Percentiles rank a stretch among this genome's conserved stretches.
Conservation (phyloP, 129 eudicot species). For the sunflower (Helianthus annuus) region HanXRQr2.0-SUNRISE NC_035438.2:3765469-3765968, state of each 20-base stretch:
- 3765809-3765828: conserved; percentile 93
- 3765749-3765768: conserved; percentile 86
- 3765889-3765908: not conserved
- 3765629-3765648: conserved; percentile 78
- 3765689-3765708: conserved; percentile 81
- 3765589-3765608: conserved; percentile 77
- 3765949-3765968: too few relatives aligned
- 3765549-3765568: conserved; percentile 70
- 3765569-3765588: conserved; percentile 79
- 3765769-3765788: conserved; percentile 96
- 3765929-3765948: too few relatives aligned
- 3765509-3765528: conserved; percentile 90
- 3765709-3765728: conserved; percentile 79
- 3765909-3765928: too few relatives aligned
- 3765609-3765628: conserved; percentile 82
- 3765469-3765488: conserved; percentile 24
- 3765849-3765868: not conserved
- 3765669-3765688: conserved; percentile 89
- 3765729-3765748: conserved; percentile 44
- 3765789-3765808: conserved; percentile 96
- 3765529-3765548: conserved; percentile 83
- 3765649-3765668: conserved; percentile 92
- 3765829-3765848: conserved; percentile 54
- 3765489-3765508: conserved; percentile 12
- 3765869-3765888: not conserved